phyloP scores from a whole-genome alignment of 768 basidiomycete species.

The Tricholoma terreum region DNA sequence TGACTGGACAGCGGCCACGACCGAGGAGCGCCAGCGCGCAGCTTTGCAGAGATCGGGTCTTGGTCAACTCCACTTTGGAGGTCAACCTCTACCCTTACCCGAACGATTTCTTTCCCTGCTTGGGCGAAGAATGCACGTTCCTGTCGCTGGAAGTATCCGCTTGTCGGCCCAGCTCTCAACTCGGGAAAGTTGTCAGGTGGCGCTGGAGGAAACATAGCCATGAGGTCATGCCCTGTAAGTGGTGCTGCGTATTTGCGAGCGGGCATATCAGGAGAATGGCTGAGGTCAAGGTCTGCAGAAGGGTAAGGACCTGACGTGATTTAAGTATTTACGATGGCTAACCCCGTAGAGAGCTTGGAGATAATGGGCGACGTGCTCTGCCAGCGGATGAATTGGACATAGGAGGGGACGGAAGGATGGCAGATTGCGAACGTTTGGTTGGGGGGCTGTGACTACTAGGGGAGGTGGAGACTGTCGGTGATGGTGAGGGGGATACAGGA shows the following conservation, averaged over 20 bases:
- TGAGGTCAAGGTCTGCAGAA: constrained; percentile 59
- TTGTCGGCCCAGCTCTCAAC: constrained; percentile 62
- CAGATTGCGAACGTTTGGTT: constrained; percentile 21
- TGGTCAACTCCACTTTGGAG: constrained; percentile 34
- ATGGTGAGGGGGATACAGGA: constrained; percentile 54
- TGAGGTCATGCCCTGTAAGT: constrained; percentile 78
- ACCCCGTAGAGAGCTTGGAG: constrained; percentile 65
- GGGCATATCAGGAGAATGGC: constrained; percentile 45
- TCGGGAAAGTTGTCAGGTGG: constrained; percentile 57
- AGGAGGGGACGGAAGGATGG: constrained; percentile 29
- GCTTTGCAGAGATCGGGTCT: constrained; percentile 22
- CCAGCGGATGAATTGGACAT: constrained; percentile 24
- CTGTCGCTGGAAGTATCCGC: constrained; percentile 69
- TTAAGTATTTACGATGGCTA: constrained; percentile 5
- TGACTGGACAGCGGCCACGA: constrained; percentile 23
- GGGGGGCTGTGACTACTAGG: constrained; percentile 41
- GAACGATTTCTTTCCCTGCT: constrained; percentile 74
- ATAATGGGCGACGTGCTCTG: constrained; percentile 53
- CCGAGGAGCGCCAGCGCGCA: constrained; percentile 20
- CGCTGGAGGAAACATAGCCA: constrained; percentile 78
- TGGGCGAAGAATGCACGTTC: constrained; percentile 81
- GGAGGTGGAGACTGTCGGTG: constrained; percentile 50
- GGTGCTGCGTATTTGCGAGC: constrained; percentile 69
- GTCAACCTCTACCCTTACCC: constrained; percentile 71
- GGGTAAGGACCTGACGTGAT: constrained; percentile 1